Evolutionary conservation across 257 asterid species (phyloP), one percentile per base, ranked within the genome.

Genomic region (Verbascum thapsus): DNA sequence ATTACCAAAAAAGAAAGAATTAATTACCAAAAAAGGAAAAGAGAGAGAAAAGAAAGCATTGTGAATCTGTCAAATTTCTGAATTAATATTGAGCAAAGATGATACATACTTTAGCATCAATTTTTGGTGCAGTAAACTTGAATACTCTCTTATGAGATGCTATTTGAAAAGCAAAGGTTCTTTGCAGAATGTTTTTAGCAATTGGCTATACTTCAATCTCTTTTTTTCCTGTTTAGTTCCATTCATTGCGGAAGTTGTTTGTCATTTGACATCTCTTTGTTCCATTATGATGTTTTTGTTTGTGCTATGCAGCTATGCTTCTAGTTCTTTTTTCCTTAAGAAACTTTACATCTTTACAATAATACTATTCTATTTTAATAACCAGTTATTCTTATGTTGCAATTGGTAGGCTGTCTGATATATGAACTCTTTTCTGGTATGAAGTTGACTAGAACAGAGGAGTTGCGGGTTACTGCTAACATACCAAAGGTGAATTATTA

Each of bases 381-480:
- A 51, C 42, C 40, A 22, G 56, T 76, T 44, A 42, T 61, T 58
- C 12, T 61, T 42, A 48, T 58, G 69, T 71, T 68, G 57, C 51
- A 75, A 70, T 57, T 73, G 69, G 47, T 81, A 94, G 99, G 99
- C 65, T 90, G 99, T 76, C 89, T 94, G 51, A 90, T 94, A 57
- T 85, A 87, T 80, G 99, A 94, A 76, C 94, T 94, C 52, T 94
- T 94, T 77, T 87, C 97, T 72, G 92, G 99, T 60, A 40, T 72
- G 67, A 94, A 94, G 82, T 65, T 94, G 90, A 77, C 86, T 68
- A 85, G 76, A 78, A 82, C 94, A 8, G 99, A 92, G 81, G 99
- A 90, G 72, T 75, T 94, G 82, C 88, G 91, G 34, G 87, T 85
- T 78, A 89, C 90, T 59, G 76, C 82, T 72, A 74, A 71, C 69